A percentile compares a stretch with the other conserved stretches of the same genome.
phyloP scores from a whole-genome alignment of 1,139 yeast genomes.

The Pichia sp. region DNA sequence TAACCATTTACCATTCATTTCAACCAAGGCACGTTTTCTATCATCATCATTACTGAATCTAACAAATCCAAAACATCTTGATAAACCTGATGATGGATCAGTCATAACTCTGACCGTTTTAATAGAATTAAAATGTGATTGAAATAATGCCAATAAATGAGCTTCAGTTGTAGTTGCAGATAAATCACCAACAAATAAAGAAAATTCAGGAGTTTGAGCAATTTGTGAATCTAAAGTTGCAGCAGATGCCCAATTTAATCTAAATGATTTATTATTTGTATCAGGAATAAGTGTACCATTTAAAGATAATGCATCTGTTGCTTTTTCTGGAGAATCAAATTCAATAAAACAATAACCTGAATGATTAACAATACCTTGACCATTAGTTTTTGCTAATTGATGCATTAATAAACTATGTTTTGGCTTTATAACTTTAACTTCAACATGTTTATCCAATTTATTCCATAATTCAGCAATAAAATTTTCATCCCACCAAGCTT shows the following conservation, averaged over 20 bases:
- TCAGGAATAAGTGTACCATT: conserved; percentile 69
- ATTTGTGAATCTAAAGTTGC: conserved; percentile 40
- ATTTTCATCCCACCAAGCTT: conserved; percentile 76
- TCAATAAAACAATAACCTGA: conserved; percentile 87
- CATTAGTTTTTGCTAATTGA: conserved; percentile 25
- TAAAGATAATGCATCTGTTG: conserved; percentile 61
- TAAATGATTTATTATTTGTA: conserved; percentile 48
- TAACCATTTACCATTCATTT: conserved; percentile 75
- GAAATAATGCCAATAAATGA: conserved; percentile 61
- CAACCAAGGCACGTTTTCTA: conserved; percentile 66
- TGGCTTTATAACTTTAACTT: conserved; percentile 56
- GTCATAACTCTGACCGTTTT: conserved; percentile 84
- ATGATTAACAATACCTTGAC: conserved; percentile 35
- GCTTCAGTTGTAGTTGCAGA: conserved; percentile 73
- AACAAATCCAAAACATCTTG: conserved; percentile 92
- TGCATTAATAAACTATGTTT: conserved; percentile 30
- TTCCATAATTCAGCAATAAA: conserved; percentile 66
- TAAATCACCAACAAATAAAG: conserved; percentile 84
- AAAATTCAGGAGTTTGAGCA: conserved; percentile 48
- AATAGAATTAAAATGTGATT: conserved; percentile 63
- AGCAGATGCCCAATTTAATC: conserved; percentile 86
- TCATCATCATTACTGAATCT: conserved; percentile 68
- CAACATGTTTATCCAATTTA: conserved; percentile 40
- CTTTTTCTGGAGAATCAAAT: conserved; percentile 59
- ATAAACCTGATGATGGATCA: conserved; percentile 66